Conservation (phyloP, 2,329 filamentous ascomycete species). For the Cladorrhinum sp. region DNA sequence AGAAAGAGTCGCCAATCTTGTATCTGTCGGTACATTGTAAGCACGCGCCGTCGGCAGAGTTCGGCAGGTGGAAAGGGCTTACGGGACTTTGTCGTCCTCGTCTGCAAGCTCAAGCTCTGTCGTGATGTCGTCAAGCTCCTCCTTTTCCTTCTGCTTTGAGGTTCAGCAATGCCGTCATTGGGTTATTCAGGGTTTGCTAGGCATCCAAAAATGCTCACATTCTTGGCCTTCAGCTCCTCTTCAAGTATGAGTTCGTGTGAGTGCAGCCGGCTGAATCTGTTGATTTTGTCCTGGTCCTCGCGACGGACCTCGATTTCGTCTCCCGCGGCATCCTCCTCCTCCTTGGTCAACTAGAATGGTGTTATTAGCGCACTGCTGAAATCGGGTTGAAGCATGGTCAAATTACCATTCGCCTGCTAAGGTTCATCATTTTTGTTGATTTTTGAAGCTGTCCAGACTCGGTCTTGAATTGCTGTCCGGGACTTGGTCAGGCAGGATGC, state of each 20-base stretch:
- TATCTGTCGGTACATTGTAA: conserved; percentile 59
- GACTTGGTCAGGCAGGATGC: not conserved
- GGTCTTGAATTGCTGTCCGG: not conserved
- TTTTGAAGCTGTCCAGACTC: not conserved
- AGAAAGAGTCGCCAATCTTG: conserved; percentile 94
- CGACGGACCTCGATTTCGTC: conserved; percentile 92
- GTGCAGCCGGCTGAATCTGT: conserved; percentile 91
- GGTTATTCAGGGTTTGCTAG: not conserved
- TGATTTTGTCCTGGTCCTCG: conserved; percentile 99
- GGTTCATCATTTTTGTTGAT: conserved; percentile 9
- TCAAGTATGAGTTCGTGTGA: conserved; percentile 77
- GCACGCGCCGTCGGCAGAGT: not conserved
- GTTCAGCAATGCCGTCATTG: conserved; percentile 1
- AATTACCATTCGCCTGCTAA: conserved; percentile 20
- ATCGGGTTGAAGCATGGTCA: not conserved
- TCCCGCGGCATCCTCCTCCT: conserved; percentile 75
- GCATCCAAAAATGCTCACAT: conserved; percentile 45
- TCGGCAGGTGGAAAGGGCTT: conserved; percentile 36
- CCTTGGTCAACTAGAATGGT: conserved; percentile 73
- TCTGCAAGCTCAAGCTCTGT: conserved; percentile 91
- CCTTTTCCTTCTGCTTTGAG: conserved; percentile 84
- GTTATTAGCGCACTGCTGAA: not conserved
- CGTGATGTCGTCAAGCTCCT: conserved; percentile 90
- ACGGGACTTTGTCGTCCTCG: conserved; percentile 92
- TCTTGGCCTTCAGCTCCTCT: conserved; percentile 76